Evolutionary conservation across 441 rosid species (phyloP).

Genomic region (Macaranga tanarius): DNA sequence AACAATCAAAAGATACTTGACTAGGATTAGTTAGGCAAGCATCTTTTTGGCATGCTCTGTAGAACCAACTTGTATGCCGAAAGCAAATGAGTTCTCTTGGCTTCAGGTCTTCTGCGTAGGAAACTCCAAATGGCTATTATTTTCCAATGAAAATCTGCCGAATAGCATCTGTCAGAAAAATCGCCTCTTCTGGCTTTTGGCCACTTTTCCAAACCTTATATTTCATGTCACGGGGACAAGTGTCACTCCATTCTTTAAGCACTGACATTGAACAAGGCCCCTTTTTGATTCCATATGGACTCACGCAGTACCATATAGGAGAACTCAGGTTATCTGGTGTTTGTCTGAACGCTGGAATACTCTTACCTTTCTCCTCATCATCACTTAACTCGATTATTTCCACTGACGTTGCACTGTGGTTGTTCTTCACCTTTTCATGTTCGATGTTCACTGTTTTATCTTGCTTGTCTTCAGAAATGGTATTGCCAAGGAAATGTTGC

Average conservation of each 20-base stretch:
- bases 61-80: too few relatives aligned
- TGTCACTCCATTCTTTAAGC: slow-evolving; percentile 30
- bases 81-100: neutral
- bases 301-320: slow-evolving; percentile 18
- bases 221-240: neutral
- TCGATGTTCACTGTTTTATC: neutral
- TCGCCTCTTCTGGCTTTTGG: slow-evolving; percentile 32
- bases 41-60: too few relatives aligned
- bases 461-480: slow-evolving; percentile 11
- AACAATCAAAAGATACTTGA: too few relatives aligned
- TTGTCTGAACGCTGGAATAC: neutral
- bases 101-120: neutral
- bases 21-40: too few relatives aligned
- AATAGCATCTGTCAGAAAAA: slow-evolving; percentile 9
- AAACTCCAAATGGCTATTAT: neutral
- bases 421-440: slow-evolving; percentile 14
- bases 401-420: neutral
- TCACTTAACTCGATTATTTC: slow-evolving; percentile 29
- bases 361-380: slow-evolving; percentile 23
- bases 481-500: slow-evolving; percentile 5
- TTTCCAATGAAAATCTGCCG: neutral
- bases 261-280: slow-evolving; percentile 33
- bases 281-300: slow-evolving; percentile 17
- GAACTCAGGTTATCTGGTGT: slow-evolving; percentile 2
- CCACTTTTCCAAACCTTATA: slow-evolving; percentile 28